phyloP scores from a whole-genome alignment of 805 yeast genomes.

The Blastobotrys parvus region DNA sequence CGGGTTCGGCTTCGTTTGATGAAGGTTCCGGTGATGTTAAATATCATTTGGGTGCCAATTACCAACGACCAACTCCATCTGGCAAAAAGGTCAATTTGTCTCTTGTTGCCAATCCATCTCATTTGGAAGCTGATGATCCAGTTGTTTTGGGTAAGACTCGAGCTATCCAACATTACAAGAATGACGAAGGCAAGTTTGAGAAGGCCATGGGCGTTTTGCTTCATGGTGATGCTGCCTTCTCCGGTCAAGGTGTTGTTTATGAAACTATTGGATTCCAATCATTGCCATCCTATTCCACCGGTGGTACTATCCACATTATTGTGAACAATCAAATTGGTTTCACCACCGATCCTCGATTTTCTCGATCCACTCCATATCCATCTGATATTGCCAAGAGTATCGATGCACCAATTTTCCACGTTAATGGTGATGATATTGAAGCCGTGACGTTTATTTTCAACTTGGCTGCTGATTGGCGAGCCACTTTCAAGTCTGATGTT shows the following conservation, averaged over 20 bases:
- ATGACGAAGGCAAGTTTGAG: constrained; percentile 70
- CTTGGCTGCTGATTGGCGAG: constrained; percentile 98
- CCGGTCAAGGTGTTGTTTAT: constrained; percentile 98
- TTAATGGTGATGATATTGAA: constrained; percentile 96
- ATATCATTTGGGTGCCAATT: constrained; percentile 98
- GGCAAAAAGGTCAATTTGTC: constrained; percentile 95
- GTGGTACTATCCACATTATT: constrained; percentile 95
- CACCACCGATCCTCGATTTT: constrained; percentile 96
- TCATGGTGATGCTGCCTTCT: constrained; percentile 99
- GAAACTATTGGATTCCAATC: constrained; percentile 94
- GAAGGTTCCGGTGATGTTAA: constrained; percentile 99
- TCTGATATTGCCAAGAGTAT: constrained; percentile 94
- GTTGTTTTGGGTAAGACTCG: constrained; percentile 97
- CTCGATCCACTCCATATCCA: constrained; percentile 97
- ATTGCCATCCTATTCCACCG: constrained; percentile 92
- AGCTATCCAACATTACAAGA: constrained; percentile 87
- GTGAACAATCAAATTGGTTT: constrained; percentile 98
- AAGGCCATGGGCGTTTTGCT: constrained; percentile 88
- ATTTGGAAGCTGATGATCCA: constrained; percentile 98
- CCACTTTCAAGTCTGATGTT: constrained; percentile 92
- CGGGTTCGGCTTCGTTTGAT: constrained; percentile 82
- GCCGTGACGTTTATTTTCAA: constrained; percentile 84
- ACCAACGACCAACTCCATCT: constrained; percentile 96
- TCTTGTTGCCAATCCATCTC: constrained; percentile 97
- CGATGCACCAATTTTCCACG: constrained; percentile 99